Evolutionary conservation across 176 grass and related monocot genomes (phyloP).

Genomic region (Tuctoria greenei): DNA sequence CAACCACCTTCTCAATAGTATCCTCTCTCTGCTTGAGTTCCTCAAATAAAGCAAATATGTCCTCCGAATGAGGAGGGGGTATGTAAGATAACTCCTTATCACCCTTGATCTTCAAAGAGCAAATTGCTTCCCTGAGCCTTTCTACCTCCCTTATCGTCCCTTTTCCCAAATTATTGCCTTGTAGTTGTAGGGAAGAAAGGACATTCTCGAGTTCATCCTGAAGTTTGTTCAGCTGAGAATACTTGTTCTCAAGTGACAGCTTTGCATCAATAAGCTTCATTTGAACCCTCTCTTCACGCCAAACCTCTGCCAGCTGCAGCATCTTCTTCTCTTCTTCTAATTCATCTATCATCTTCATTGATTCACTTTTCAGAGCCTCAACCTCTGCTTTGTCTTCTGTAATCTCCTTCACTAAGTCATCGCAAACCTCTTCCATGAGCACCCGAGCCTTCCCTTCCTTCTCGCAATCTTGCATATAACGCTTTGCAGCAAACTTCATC

Average conservation of each 20-base stretch:
- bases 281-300: constrained; percentile 77
- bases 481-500: constrained; percentile 47
- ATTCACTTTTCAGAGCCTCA: constrained; percentile 45
- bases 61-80: constrained; percentile 48
- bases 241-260: constrained; percentile 65
- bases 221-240: constrained; percentile 48
- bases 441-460: constrained; percentile 61
- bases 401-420: constrained; percentile 77
- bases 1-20: constrained; percentile 51
- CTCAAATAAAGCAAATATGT: constrained; percentile 71
- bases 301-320: constrained; percentile 77
- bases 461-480: constrained; percentile 63
- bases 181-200: not conserved
- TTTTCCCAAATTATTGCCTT: no score
- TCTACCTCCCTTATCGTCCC: no score
- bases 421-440: constrained; percentile 81
- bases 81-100: constrained; percentile 36
- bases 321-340: constrained; percentile 76
- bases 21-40: constrained; percentile 60
- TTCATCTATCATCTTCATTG: constrained; percentile 58
- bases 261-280: constrained; percentile 82
- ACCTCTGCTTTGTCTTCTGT: constrained; percentile 45
- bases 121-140: no score
- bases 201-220: constrained; percentile 48
- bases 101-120: no score